These are phyloP conservation scores for Papiliotrema nemorosa DNA, from an alignment of 1,284 basidiomycete species.

Conservation along the genomic window DNA sequence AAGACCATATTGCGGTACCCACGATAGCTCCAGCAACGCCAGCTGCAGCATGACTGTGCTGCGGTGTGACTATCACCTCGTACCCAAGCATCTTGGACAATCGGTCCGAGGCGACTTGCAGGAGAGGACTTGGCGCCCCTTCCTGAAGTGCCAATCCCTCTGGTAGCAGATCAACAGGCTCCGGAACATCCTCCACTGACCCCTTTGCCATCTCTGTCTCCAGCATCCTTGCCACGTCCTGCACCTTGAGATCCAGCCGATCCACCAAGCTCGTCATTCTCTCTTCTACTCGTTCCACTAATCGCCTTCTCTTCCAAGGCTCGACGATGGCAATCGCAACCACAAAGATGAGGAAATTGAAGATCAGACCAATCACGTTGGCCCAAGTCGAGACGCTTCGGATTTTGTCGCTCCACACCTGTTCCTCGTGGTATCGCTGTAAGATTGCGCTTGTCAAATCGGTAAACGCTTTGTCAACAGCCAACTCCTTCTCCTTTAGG, in stretches of 20 bases:
- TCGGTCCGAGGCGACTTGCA: too few species aligned
- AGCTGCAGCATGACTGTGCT: too few species aligned
- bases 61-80: too few species aligned
- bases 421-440: conserved; percentile 87
- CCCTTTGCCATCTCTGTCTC: too few species aligned
- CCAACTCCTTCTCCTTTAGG: conserved; percentile 65
- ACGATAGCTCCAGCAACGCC: too few species aligned
- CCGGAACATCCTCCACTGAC: too few species aligned
- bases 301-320: conserved; percentile 81
- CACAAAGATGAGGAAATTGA: conserved; percentile 84
- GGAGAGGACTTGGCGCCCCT: too few species aligned
- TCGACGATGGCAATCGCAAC: conserved; percentile 83
- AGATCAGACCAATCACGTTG: conserved; percentile 70
- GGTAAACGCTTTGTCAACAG: conserved; percentile 78
- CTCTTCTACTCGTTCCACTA: conserved; percentile 81
- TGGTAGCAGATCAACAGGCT: too few species aligned
- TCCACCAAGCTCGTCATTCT: conserved; percentile 70
- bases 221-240: too few species aligned
- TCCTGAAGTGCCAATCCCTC: too few species aligned
- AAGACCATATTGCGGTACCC: too few species aligned
- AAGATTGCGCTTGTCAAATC: conserved; percentile 81
- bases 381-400: conserved; percentile 87
- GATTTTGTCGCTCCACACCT: conserved; percentile 97
- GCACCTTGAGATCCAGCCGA: conserved; percentile 34
- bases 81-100: too few species aligned